Evolutionary conservation across 1,284 basidiomycete genomes (phyloP), one percentile per base, ranked within the genome.

Genomic region (Thelephora terrestris): DNA sequence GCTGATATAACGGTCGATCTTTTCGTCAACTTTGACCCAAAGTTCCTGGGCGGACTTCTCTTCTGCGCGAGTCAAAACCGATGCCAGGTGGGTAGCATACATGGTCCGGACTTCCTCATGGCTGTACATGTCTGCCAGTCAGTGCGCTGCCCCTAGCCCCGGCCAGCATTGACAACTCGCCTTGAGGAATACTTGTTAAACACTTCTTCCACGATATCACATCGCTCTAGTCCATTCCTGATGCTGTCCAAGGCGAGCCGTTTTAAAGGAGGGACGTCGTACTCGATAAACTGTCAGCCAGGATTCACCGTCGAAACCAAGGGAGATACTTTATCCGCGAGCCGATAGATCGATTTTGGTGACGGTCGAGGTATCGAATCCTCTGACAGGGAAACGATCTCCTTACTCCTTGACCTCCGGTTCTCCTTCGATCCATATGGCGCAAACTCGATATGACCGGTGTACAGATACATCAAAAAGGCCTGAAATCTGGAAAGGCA

Each of bases 131-230:
- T 40, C 23, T 16, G 23, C 23, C 16, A 4, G 23, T 40, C 38
- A 24, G 23, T 3, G 29, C 29, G 12, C 12, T 6, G 14, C 18
- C 18, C 12, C 10, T 5, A 20, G 4, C 9, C 10, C 9, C 3
- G 10, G 23, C 23, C 7, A n/a, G 3, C 7, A 20, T 21, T 10
- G 23, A 5, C 18, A 7, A 17, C 3, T 5, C 16, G 17, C 38
- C 16, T 21, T 16, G 38, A 40, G 4, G 38, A 21, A 16, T n/a
- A 40, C 14, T n/a, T 10, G 38, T n/a, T 21, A 36, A 59, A 58
- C 0, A 59, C 29, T 43, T 61, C 59, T 20, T 38, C 38, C 5
- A 57, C 29, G 7, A 57, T 53, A 37, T 55, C 58, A 14, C 48
- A 10, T 2, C 44, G 23, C 1, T 49, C 45, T 9, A 61, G 49